Evolutionary conservation across 495 filamentous ascomycete species (phyloP), one percentile per base, ranked within the genome.

Genomic region (Aspergillus avenaceus): DNA sequence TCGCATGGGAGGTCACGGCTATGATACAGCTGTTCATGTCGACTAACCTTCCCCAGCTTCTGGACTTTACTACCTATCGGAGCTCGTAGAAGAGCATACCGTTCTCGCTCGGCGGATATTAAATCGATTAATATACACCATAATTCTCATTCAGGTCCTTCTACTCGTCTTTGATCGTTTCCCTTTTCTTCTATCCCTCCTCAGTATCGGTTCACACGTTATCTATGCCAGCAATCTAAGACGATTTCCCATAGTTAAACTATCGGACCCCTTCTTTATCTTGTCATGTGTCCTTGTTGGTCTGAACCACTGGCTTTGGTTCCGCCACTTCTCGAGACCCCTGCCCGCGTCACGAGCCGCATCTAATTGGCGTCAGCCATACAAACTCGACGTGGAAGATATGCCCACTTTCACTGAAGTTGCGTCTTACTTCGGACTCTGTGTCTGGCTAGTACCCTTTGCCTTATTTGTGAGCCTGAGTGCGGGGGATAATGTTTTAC

Each of bases 31-130:
- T 19, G n/a, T 19, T 18, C 23, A 31, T 23, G 34, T 41, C 53
- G 45, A 49, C 24, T 38, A 41, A 46, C 32, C 16, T 16, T 60
- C 4, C 26, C 18, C 60, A 96, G 93, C 93, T 27, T 96, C 90
- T 19, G 95, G 95, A 23, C 84, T 98, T 19, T 97, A 98, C 74
- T 98, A 98, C 65, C 87, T 98, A 41, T 97, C 93, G 2, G 93
- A 98, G 69, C 79, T 97, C 8, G 93, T 98, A 43, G 95, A 98
- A 71, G 93, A 98, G 62, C 92, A 97, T 63, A 97, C 91, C 9
- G 92, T 97, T 9, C 65, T 95, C 38, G 86, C 91, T 16, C 91
- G 95, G 62, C 87, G 84, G 49, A 76, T 96, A 21, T 78, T 98
- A 21, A 88, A 79, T 11, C 81, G 80, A 37, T 75, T 97, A 32